phyloP scores from a whole-genome alignment of 176 grass and related monocot species.

The Carex myosuroides region DNA sequence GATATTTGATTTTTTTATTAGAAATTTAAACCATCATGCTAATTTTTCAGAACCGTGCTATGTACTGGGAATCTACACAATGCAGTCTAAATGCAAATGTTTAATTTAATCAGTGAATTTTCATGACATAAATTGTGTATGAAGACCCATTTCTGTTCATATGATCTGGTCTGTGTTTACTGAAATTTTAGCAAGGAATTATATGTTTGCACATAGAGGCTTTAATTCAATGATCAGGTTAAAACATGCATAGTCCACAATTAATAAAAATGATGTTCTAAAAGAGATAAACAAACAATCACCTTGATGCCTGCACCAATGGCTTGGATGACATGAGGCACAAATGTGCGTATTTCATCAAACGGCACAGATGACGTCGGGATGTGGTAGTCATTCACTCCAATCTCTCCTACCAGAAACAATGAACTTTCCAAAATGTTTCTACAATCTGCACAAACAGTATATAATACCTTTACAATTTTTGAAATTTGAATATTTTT shows the following conservation, averaged over 20 bases:
- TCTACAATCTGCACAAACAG: neutral
- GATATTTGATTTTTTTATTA: neutral
- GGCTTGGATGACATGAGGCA: conserved; percentile 2
- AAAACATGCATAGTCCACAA: neutral
- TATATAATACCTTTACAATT: neutral
- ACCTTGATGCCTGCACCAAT: neutral
- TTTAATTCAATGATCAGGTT: neutral
- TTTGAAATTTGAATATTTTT: neutral
- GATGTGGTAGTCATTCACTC: conserved; percentile 16
- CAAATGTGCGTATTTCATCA: conserved; percentile 4
- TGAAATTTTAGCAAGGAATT: neutral
- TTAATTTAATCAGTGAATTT: neutral
- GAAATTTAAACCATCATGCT: neutral
- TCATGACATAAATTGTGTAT: neutral
- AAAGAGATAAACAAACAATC: neutral
- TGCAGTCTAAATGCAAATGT: neutral
- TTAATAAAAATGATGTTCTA: neutral
- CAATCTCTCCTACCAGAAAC: conserved; percentile 18
- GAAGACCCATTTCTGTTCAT: neutral
- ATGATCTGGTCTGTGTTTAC: neutral
- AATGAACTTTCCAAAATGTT: conserved; percentile 1
- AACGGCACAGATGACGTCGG: neutral
- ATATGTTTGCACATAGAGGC: neutral
- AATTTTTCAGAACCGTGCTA: neutral
- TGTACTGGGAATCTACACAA: neutral